A percentile compares a stretch with the other conserved stretches of the same genome.
Conservation (phyloP, 1,139 yeast species). For the Hyphopichia pseudoburtonii region DNA sequence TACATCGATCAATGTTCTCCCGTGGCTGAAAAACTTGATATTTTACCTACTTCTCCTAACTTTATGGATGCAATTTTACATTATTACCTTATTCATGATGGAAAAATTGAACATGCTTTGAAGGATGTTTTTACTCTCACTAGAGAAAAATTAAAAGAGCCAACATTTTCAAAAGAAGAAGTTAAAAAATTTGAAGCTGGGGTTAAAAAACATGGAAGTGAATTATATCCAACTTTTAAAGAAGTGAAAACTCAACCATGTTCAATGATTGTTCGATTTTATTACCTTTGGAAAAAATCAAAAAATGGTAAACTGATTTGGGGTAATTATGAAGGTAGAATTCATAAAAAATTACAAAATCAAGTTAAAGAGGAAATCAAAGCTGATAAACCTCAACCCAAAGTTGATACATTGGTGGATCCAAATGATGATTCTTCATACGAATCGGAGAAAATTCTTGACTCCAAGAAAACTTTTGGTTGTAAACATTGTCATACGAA, state of each 20-base stretch:
- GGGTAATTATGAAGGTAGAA: slow-evolving; percentile 80
- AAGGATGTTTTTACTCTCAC: slow-evolving; percentile 42
- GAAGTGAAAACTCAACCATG: slow-evolving; percentile 69
- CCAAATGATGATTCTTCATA: slow-evolving; percentile 72
- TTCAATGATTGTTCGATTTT: slow-evolving; percentile 79
- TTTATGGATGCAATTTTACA: slow-evolving; percentile 72
- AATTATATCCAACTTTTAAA: slow-evolving; percentile 69
- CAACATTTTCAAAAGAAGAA: slow-evolving; percentile 68
- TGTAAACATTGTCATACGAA: slow-evolving; percentile 67
- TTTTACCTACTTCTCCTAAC: slow-evolving; percentile 63
- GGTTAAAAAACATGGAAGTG: slow-evolving; percentile 74
- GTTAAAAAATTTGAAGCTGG: slow-evolving; percentile 71
- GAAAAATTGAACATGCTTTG: slow-evolving; percentile 50
- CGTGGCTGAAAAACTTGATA: slow-evolving; percentile 51
- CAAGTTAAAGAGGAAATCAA: slow-evolving; percentile 30
- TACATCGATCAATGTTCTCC: slow-evolving; percentile 58
- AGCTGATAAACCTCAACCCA: slow-evolving; percentile 13
- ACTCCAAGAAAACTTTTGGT: slow-evolving; percentile 35
- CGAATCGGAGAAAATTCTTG: slow-evolving; percentile 48
- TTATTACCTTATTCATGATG: slow-evolving; percentile 51
- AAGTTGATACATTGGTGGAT: slow-evolving; percentile 49
- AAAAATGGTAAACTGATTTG: slow-evolving; percentile 71
- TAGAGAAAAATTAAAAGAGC: slow-evolving; percentile 65
- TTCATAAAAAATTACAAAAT: slow-evolving; percentile 50
- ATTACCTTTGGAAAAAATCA: slow-evolving; percentile 90